Conservation (phyloP, 2,329 filamentous ascomycete species). For the Cordyceps cateniannulata region DNA sequence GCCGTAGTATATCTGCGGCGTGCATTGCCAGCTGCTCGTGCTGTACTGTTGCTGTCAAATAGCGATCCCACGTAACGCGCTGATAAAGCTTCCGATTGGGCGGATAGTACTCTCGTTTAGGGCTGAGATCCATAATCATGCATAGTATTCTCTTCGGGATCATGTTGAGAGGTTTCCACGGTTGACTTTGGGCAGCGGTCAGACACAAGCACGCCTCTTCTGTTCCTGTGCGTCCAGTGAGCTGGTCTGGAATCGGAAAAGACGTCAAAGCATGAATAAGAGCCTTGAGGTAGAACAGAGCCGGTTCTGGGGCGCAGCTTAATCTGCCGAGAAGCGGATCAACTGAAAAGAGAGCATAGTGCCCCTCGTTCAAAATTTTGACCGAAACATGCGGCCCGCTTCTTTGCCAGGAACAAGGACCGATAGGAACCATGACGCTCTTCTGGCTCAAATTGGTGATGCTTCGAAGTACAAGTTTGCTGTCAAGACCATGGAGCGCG, state of each 20-base stretch:
- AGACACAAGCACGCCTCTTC: conserved; percentile 52
- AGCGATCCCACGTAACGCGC: conserved; percentile 25
- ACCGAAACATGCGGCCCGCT: conserved; percentile 35
- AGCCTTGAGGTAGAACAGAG: conserved; percentile 49
- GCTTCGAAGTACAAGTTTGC: conserved; percentile 52
- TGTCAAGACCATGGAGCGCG: conserved; percentile 51
- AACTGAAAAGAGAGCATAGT: conserved; percentile 45
- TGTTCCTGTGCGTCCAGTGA: conserved; percentile 53
- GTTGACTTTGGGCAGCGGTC: conserved; percentile 41
- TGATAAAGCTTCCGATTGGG: conserved; percentile 26
- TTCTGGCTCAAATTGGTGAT: conserved; percentile 30
- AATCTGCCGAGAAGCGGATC: conserved; percentile 49
- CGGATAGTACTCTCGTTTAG: conserved; percentile 32
- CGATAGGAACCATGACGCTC: conserved; percentile 49
- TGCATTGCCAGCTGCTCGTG: conserved; percentile 29
- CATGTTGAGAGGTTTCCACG: conserved; percentile 34
- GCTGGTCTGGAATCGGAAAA: conserved; percentile 46
- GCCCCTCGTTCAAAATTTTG: conserved; percentile 24
- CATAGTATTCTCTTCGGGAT: conserved; percentile 3
- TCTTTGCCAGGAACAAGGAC: conserved; percentile 24
- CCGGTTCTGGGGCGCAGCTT: conserved; percentile 49
- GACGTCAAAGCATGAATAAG: conserved; percentile 56
- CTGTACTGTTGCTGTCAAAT: conserved; percentile 29
- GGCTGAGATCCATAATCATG: conserved; percentile 20
- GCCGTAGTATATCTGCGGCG: conserved; percentile 22